Percentiles rank a stretch among this genome's conserved stretches.
Evolutionary conservation across 1,139 yeast species (phyloP).

Genomic region (Fermentozyma sake): DNA sequence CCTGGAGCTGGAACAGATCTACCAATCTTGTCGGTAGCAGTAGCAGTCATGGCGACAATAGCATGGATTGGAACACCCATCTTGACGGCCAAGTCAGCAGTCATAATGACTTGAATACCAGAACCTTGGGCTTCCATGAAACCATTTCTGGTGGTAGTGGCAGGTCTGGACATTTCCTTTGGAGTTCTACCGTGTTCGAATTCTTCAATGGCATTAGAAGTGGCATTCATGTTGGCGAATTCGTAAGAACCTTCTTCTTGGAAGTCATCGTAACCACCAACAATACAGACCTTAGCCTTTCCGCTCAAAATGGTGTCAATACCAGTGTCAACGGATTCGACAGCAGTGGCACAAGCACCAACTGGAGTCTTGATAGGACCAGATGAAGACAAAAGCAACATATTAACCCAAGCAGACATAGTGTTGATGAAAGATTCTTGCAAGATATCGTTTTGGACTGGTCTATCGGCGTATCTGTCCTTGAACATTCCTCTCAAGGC

Average conservation of each 20-base stretch:
- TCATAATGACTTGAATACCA: slow-evolving; percentile 96
- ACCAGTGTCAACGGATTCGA: slow-evolving; percentile 96
- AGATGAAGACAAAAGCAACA: slow-evolving; percentile 94
- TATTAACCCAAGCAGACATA: slow-evolving; percentile 99
- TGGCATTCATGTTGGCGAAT: slow-evolving; percentile 98
- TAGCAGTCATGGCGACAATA: slow-evolving; percentile 87
- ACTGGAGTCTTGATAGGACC: slow-evolving; percentile 99
- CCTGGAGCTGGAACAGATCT: slow-evolving; percentile 99
- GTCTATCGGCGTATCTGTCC: slow-evolving; percentile 86
- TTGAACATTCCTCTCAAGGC: slow-evolving; percentile 97
- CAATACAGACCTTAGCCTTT: slow-evolving; percentile 92
- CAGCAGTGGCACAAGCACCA: slow-evolving; percentile 99
- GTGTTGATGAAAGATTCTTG: slow-evolving; percentile 98
- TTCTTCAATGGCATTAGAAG: slow-evolving; percentile 84
- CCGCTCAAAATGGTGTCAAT: slow-evolving; percentile 88
- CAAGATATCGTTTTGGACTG: slow-evolving; percentile 92
- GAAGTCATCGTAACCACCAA: slow-evolving; percentile 99
- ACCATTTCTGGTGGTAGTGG: slow-evolving; percentile 93
- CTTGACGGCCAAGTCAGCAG: slow-evolving; percentile 85
- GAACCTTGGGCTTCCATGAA: slow-evolving; percentile 99
- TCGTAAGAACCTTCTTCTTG: slow-evolving; percentile 98
- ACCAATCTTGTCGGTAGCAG: slow-evolving; percentile 98
- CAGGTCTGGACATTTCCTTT: slow-evolving; percentile 96
- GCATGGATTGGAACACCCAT: slow-evolving; percentile 99
- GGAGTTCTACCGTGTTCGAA: slow-evolving; percentile 96